These are phyloP conservation scores for Diaporthe humulicola DNA, from an alignment of 2,329 filamentous ascomycete species.

Conservation along the genomic window DNA sequence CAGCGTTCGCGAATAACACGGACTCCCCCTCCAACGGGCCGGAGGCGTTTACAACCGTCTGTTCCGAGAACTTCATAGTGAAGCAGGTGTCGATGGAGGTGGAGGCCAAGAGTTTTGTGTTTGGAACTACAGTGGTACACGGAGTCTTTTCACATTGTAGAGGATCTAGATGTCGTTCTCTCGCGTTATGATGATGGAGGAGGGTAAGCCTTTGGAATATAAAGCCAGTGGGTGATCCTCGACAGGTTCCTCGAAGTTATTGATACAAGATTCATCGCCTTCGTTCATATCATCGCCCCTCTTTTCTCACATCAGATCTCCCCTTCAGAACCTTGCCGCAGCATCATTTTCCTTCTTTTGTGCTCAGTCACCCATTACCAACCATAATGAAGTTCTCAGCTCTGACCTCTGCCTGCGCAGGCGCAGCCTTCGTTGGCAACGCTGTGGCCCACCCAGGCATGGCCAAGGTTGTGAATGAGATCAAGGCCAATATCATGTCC, in stretches of 20 bases:
- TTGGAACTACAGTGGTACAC: constrained; percentile 13
- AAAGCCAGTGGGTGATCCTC: background rate
- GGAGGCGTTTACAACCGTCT: background rate
- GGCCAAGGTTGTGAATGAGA: constrained; percentile 10
- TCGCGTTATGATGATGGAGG: background rate
- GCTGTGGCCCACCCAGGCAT: constrained; percentile 39
- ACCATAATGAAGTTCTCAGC: constrained; percentile 19
- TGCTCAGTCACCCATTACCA: background rate
- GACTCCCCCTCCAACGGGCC: background rate
- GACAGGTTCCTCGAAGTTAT: background rate
- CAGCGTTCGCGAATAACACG: constrained; percentile 3
- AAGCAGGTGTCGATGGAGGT: background rate
- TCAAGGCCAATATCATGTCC: constrained; percentile 14
- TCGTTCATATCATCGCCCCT: background rate
- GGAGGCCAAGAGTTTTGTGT: constrained; percentile 23
- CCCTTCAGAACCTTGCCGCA: background rate
- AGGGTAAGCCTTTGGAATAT: background rate
- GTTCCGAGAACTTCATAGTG: background rate
- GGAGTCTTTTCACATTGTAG: background rate
- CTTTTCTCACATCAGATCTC: background rate
- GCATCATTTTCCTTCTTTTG: constrained; percentile 2
- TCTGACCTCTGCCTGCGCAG: constrained; percentile 21
- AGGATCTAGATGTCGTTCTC: constrained; percentile 1
- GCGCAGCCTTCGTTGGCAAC: constrained; percentile 27
- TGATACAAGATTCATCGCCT: background rate